Evolutionary conservation across 345 rosid genomes (phyloP), one percentile per base, ranked within the genome.

Genomic region (Viola odorata): DNA sequence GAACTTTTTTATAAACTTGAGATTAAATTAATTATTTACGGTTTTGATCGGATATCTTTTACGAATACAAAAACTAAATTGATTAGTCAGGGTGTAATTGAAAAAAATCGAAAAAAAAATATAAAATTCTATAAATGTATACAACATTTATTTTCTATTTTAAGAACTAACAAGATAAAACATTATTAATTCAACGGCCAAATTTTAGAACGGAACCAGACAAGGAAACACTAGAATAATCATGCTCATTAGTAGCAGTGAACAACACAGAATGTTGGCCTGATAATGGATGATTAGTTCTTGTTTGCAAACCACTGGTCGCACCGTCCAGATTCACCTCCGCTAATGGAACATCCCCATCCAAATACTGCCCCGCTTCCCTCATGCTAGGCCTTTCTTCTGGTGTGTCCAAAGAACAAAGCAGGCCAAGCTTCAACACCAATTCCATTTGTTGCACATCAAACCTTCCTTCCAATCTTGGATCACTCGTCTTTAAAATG

Each of bases 181-280:
- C n/a, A 37, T 39, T n/a, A 37, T 0, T 10, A 6, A 61, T 57
- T 78, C 57, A 72, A 37, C 66, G 71, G n/a, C 75, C 73, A 3
- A 23, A 23, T 23, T 0, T 37, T n/a, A 72, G 73, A 60, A 66
- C 53, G 1, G 77, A 72, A 32, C 71, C 74, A 45, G 75, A 66
- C 17, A 58, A 58, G 8, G 78, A 61, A 17, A 8, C 11, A 5
- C 15, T 53, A 15, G 57, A 23, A 23, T 23, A 23, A 23, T 1
- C 32, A 23, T 23, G 2, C 32, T 23, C 32, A 23, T 23, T 23
- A 23, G 32, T 23, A 23, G 32, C 32, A 23, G 32, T 23, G 32
- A 23, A 23, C 32, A 23, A 23, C 32, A 23, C 32, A 23, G 32
- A 23, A 23, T 23, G 32, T 23, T 23, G 32, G 1, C 32, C 32